Evolutionary conservation across 768 basidiomycete genomes (phyloP).

Genomic region (Boletus edulis): DNA sequence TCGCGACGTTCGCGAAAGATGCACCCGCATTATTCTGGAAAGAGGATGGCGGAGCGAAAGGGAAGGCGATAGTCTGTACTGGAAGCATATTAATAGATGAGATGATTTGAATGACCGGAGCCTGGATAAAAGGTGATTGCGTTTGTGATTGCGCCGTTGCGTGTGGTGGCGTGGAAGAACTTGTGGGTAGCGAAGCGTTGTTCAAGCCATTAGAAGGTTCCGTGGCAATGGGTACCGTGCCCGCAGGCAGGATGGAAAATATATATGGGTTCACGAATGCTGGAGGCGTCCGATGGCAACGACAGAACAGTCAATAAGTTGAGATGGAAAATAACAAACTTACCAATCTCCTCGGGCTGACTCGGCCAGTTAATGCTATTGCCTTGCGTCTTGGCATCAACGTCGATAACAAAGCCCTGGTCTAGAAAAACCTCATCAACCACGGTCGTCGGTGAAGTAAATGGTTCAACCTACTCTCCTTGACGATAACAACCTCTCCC

Average conservation of each 20-base stretch:
- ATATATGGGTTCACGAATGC: conserved; percentile 78
- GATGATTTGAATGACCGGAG: conserved; percentile 65
- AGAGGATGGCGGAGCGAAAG: conserved; percentile 43
- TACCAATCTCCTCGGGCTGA: conserved; percentile 81
- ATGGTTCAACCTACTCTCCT: conserved; percentile 63
- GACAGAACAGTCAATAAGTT: conserved; percentile 62
- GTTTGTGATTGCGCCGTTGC: conserved; percentile 23
- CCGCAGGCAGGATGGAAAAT: conserved; percentile 70
- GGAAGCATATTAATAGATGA: conserved; percentile 65
- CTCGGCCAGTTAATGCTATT: conserved; percentile 67
- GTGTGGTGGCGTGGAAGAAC: conserved; percentile 12
- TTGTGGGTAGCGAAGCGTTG: conserved; percentile 7
- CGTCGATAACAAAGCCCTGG: conserved; percentile 63
- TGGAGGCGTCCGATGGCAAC: conserved; percentile 45
- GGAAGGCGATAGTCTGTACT: conserved; percentile 63
- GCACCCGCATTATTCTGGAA: conserved; percentile 7
- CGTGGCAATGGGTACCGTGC: conserved; percentile 44
- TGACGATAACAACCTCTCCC: conserved; percentile 66
- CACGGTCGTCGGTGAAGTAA: background rate
- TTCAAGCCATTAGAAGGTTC: conserved; percentile 21
- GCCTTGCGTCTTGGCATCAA: conserved; percentile 53
- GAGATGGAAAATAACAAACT: conserved; percentile 4
- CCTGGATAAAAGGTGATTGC: conserved; percentile 42
- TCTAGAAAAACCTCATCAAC: conserved; percentile 38
- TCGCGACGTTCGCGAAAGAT: conserved; percentile 22